Evolutionary conservation across 176 grass and related monocot genomes (phyloP), one percentile per base, ranked within the genome.

Genomic region (Triticum timopheevii): DNA sequence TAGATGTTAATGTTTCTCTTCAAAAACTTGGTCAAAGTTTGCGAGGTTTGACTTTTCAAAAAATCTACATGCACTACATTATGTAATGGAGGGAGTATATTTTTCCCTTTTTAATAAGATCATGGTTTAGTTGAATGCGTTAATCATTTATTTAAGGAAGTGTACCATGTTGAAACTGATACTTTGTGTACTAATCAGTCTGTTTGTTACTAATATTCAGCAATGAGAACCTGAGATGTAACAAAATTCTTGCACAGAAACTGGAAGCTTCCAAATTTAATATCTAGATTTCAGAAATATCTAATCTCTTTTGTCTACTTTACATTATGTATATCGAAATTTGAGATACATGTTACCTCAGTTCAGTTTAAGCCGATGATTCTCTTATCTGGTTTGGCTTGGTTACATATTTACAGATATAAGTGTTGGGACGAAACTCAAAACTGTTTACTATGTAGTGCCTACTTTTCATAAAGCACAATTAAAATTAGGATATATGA

Each of bases 111-210:
- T 69, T 22, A 7, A 17, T 24, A 39, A 80, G 0, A 69, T 35
- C 36, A 76, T 63, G 17, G 20, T 80, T 76, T 15, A 19, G 12
- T 69, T 47, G 1, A 66, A 77, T 38, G 38, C 28, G 3, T 15
- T 50, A 52, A 68, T 76, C 19, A 28, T 80, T 81, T 91, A 63
- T 50, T 64, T 63, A 12, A 30, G 28, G 13, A 82, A 86, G 7
- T 13, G 24, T 81, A 7, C 4, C 59, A 42, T 52, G 49, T 35
- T 27, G 23, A 24, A 36, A 85, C 23, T 42, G 10, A 20, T 7
- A 8, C 65, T 80, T n/a, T 15, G 3, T 52, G 61, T 76, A 19
- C 34, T 76, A 47, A 62, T 45, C 5, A 28, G 47, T 15, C 6
- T 24, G 19, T 20, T 62, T 61, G 76, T 54, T 85, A 59, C 12